A percentile compares a stretch with the other conserved stretches of the same genome.
These are phyloP conservation scores for Trichophyton rubrum DNA, from an alignment of 2,329 filamentous ascomycete genomes.

Conservation along the genomic window DNA sequence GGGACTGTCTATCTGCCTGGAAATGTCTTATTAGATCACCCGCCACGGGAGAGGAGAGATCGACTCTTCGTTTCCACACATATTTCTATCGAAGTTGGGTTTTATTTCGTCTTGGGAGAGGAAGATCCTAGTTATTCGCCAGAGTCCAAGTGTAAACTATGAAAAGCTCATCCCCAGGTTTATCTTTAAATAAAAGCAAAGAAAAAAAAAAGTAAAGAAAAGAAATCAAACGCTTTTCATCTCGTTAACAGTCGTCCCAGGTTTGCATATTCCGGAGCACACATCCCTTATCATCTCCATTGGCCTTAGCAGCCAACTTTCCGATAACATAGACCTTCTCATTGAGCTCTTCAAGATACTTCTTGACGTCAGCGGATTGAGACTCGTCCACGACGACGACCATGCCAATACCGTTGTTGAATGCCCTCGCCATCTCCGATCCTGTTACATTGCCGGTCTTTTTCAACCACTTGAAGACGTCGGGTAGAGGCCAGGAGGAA, in stretches of 20 bases:
- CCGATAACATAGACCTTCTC: conserved; percentile 72
- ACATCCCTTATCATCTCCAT: conserved; percentile 44
- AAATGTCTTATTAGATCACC: not conserved
- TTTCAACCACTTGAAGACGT: conserved; percentile 82
- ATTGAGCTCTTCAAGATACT: conserved; percentile 51
- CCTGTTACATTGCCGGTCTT: conserved; percentile 54
- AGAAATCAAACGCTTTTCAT: not conserved
- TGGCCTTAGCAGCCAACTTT: conserved; percentile 47
- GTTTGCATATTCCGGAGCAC: conserved; percentile 48
- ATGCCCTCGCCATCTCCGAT: conserved; percentile 76
- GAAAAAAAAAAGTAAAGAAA: not conserved
- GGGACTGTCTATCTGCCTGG: not conserved
- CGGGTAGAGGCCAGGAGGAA: conserved; percentile 58
- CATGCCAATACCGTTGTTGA: conserved; percentile 95
- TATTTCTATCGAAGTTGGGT: not conserved
- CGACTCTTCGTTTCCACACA: not conserved
- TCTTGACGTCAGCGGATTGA: conserved; percentile 49
- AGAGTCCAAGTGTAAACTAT: too few relatives aligned
- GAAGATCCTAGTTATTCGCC: too few relatives aligned
- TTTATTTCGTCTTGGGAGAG: not conserved
- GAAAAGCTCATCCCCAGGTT: too few relatives aligned
- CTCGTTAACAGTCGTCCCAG: conserved; percentile 22
- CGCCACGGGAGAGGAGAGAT: not conserved
- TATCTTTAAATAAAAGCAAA: not conserved
- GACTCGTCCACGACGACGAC: conserved; percentile 63